Conservation (phyloP, 345 rosid genomes). For the Conringia planisiliqua region DNA sequence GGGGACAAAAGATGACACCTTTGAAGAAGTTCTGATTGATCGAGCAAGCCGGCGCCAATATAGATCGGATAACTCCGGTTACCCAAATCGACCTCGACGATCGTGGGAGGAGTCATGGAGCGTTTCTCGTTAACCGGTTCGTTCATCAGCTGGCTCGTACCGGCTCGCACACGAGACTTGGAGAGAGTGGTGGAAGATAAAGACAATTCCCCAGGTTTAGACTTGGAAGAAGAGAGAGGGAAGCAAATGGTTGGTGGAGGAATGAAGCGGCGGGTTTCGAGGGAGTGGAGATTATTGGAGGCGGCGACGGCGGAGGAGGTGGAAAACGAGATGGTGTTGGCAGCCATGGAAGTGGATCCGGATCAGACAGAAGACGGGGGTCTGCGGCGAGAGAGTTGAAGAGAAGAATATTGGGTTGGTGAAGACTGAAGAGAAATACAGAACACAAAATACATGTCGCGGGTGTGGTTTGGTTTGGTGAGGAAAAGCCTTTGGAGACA, state of each 20-base stretch:
- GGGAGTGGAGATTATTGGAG: conserved; percentile 20
- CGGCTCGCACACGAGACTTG: conserved; percentile 40
- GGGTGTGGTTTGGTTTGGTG: conserved; percentile 2
- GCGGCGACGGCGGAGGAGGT: conserved; percentile 35
- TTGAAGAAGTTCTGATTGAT: conserved; percentile 77
- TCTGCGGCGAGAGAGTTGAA: neutral
- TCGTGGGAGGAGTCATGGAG: conserved; percentile 48
- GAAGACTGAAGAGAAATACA: neutral
- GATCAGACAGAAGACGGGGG: neutral
- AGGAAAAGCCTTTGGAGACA: neutral
- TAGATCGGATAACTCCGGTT: conserved; percentile 92
- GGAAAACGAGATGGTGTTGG: conserved; percentile 49
- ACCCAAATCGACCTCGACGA: conserved; percentile 89
- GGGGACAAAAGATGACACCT: conserved; percentile 39
- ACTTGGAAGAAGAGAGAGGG: conserved; percentile 19
- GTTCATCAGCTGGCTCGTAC: conserved; percentile 61
- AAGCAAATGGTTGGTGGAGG: conserved; percentile 30
- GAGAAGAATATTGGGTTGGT: conserved; percentile 8
- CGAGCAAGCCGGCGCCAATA: conserved; percentile 83
- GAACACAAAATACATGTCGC: neutral
- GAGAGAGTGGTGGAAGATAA: conserved; percentile 11
- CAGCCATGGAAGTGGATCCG: conserved; percentile 46
- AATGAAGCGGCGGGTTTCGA: conserved; percentile 29
- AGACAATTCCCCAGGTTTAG: conserved; percentile 27
- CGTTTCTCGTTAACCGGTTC: conserved; percentile 41